Base-by-base conservation (phyloP, 345 rosid species). In the Corymbia maculata region DNA sequence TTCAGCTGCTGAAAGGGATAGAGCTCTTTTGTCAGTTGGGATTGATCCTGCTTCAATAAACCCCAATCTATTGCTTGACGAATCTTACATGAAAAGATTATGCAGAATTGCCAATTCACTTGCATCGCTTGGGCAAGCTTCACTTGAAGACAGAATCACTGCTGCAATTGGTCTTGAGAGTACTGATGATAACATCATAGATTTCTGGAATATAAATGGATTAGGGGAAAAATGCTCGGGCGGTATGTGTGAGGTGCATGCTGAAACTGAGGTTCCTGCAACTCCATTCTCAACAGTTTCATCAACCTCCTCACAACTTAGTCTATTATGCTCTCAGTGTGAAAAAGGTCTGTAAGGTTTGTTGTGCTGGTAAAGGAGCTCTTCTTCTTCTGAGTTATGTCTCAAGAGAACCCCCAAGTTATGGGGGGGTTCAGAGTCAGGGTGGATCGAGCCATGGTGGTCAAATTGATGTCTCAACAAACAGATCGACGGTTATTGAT, bases 1-100 rank as follows among this genome's bases (percentile, higher is more conserved):
- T 86, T 96, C 99, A 85, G 97, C 98, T 87, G 99, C 99, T 88
- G 99, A 97, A 92, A 95, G 99, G 93, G 98, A 98, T 93, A 98
- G 98, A 94, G 97, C 98, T 90, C 88, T 98, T 51, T 90, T 98
- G 91, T 94, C 97, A 85, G 66, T 95, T 89, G 99, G 99, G 93
- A 95, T 90, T 86, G 99, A 98, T 95, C 98, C 99, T 82, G 99
- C 99, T 88, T 93, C 96, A 64, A 91, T 98, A 90, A 98, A 98
- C 92, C 99, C 99, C 85, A 98, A 98, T 92, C 90, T 92, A 87
- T 92, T 91, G 88, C 91, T 93, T 49, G 96, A 95, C 87, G 98
- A 95, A 90, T 91, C 89, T 90, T 95, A 95, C 92, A 91, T 94
- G 90, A 96, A 89, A 91, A 97, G 96, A 91, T 90, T 97, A 88